Evolutionary conservation across 345 rosid genomes (phyloP).

Genomic region (Syzygium aqueum): DNA sequence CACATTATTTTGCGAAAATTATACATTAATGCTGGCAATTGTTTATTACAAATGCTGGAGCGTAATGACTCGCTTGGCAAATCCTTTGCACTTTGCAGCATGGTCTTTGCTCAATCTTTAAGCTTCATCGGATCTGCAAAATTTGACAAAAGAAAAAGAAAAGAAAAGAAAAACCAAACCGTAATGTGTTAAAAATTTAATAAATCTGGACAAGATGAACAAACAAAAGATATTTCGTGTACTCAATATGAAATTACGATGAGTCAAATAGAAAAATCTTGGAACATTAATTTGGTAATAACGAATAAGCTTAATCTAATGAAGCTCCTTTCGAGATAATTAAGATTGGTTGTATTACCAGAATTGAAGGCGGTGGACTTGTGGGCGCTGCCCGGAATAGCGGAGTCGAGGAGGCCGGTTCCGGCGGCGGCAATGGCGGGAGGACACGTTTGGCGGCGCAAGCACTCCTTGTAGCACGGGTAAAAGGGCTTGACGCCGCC

Average conservation of each 20-base stretch:
- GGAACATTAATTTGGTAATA: neutral
- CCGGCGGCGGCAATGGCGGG: neutral
- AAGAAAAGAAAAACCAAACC: too few relatives aligned
- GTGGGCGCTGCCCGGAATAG: too few relatives aligned
- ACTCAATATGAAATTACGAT: neutral
- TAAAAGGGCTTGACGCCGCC: neutral
- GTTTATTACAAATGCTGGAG: neutral
- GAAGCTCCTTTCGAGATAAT: neutral
- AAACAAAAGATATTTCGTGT: neutral
- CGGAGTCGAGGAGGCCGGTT: too few relatives aligned
- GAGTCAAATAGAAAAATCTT: neutral
- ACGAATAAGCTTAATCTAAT: neutral
- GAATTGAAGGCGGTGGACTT: neutral
- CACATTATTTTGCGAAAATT: neutral
- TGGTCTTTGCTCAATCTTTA: neutral
- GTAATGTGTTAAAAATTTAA: neutral
- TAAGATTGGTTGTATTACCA: neutral
- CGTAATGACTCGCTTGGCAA: neutral
- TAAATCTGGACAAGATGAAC: neutral
- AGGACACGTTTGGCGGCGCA: fast-evolving
- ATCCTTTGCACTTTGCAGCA: too few relatives aligned
- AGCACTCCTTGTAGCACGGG: neutral
- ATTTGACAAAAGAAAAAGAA: neutral
- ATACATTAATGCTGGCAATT: neutral
- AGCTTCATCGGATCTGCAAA: neutral